Conservation (phyloP, 169 alveolate species). For the Plasmodium relictum region DNA sequence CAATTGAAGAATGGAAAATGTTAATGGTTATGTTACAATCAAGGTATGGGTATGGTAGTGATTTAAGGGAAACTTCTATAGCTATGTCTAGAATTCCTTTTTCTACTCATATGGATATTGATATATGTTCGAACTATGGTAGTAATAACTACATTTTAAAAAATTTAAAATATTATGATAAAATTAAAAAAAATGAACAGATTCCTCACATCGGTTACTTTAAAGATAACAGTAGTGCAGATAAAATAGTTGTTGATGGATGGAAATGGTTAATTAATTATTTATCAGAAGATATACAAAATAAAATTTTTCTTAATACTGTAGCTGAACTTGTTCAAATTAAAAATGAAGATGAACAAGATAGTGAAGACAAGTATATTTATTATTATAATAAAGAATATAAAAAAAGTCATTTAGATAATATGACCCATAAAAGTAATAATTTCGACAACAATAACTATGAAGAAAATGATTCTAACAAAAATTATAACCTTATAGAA, state of each 20-base stretch:
- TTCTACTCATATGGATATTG: constrained; percentile 43
- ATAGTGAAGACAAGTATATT: not conserved
- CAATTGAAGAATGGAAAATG: constrained; percentile 76
- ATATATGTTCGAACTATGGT: constrained; percentile 54
- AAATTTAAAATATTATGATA: constrained; percentile 72
- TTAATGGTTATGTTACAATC: constrained; percentile 76
- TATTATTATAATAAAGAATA: constrained; percentile 21
- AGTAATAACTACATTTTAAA: constrained; percentile 31
- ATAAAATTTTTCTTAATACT: constrained; percentile 78
- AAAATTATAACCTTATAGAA: not conserved
- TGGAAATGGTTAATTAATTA: constrained; percentile 86
- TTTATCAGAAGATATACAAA: constrained; percentile 72
- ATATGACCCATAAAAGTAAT: constrained; percentile 9
- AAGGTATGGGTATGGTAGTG: constrained; percentile 77
- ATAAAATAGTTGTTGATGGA: constrained; percentile 85
- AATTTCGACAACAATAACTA: not conserved
- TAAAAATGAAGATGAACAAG: constrained; percentile 16
- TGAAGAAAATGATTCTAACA: not conserved
- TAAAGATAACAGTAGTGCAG: constrained; percentile 76
- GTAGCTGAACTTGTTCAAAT: constrained; percentile 73
- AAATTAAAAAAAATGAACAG: constrained; percentile 62
- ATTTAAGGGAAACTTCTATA: constrained; percentile 67
- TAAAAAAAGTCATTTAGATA: constrained; percentile 22
- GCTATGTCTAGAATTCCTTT: constrained; percentile 65
- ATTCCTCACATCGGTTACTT: constrained; percentile 66